Evolutionary conservation across 257 asterid genomes (phyloP), one percentile per base, ranked within the genome.

Genomic region (Nicotiana sylvestris): DNA sequence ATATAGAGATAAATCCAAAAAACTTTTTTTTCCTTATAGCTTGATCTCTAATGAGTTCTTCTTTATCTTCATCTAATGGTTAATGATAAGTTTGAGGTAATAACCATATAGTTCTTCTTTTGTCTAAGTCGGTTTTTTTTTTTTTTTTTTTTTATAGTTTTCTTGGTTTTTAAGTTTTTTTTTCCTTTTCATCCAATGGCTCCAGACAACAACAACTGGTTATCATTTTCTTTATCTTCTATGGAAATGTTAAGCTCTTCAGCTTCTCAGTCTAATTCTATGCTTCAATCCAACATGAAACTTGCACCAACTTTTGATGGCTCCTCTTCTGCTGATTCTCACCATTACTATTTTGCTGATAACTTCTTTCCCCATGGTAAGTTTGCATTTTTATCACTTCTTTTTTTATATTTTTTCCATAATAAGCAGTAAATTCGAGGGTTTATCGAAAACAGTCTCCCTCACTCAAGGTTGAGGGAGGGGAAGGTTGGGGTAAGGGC

Each of bases 211-310:
- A 88, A 90, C 82, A 91, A 92, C 82, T 93, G 99, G 99, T 93
- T 95, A 13, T 92, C 97, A 1, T 95, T 93, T 87, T 95, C 98
- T 0, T 84, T 95, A 13, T 95, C 98, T 5, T 88, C 98, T 1
- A 87, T 90, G 92, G 97, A 91, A 81, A 92, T 94, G 95, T 87
- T 91, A 70, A 83, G 84, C 83, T 67, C 92, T 39, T 35, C 93
- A 33, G 78, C 93, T 10, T n/a, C 77, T 87, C 78, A 61, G 9
- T 85, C 79, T 5, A 70, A 5, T 70, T 25, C 79, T 74, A 84
- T 82, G 85, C 83, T 87, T 83, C 86, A 82, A 61, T 72, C 78
- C 66, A 80, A 85, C 82, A 76, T 51, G 64, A 83, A 88, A 81
- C 77, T 87, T 81, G 53, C 85, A 15, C 88, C 85, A 6, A 76